Conservation (phyloP, 1,284 basidiomycete species). For the Sanguinoderma infundibulare region DNA sequence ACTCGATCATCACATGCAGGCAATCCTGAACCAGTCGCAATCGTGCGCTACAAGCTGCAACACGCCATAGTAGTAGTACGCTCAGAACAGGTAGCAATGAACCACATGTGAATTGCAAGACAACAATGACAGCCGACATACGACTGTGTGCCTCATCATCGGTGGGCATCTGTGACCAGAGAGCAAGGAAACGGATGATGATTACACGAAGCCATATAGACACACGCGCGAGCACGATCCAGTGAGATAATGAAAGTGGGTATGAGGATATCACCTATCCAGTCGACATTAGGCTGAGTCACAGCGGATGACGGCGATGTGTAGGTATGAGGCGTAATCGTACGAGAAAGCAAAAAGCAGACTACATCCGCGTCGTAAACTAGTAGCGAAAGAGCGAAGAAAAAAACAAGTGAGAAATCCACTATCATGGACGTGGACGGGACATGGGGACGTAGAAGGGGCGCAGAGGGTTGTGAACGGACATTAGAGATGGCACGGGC, state of each 20-base stretch:
- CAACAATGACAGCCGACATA: slow-evolving; percentile 19
- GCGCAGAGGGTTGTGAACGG: slow-evolving; percentile 31
- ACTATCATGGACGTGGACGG: slow-evolving; percentile 35
- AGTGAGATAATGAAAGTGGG: slow-evolving; percentile 52
- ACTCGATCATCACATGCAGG: slow-evolving; percentile 29
- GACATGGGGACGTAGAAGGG: slow-evolving; percentile 42
- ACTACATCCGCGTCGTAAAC: slow-evolving; percentile 67
- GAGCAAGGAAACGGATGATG: slow-evolving; percentile 38
- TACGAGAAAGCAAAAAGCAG: slow-evolving; percentile 40
- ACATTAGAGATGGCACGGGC: slow-evolving; percentile 45
- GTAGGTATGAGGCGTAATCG: slow-evolving; percentile 34
- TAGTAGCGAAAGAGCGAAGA: slow-evolving; percentile 51
- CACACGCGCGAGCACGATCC: slow-evolving; percentile 57
- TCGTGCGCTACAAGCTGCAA: too few species aligned
- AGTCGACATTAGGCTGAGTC: slow-evolving; percentile 40
- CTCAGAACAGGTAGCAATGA: background rate
- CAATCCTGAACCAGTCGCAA: background rate
- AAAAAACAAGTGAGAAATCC: slow-evolving; percentile 36
- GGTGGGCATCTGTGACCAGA: slow-evolving; percentile 10
- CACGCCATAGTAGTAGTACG: too few species aligned
- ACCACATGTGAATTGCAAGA: slow-evolving; percentile 17
- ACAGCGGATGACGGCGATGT: slow-evolving; percentile 33
- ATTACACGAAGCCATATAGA: slow-evolving; percentile 67
- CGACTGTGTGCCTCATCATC: slow-evolving; percentile 6
- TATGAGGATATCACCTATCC: slow-evolving; percentile 45